Percentiles rank a stretch among this genome's conserved stretches.
These are phyloP conservation scores for Glycine soja DNA, from an alignment of 306 rosid genomes.

Conservation along the genomic window DNA sequence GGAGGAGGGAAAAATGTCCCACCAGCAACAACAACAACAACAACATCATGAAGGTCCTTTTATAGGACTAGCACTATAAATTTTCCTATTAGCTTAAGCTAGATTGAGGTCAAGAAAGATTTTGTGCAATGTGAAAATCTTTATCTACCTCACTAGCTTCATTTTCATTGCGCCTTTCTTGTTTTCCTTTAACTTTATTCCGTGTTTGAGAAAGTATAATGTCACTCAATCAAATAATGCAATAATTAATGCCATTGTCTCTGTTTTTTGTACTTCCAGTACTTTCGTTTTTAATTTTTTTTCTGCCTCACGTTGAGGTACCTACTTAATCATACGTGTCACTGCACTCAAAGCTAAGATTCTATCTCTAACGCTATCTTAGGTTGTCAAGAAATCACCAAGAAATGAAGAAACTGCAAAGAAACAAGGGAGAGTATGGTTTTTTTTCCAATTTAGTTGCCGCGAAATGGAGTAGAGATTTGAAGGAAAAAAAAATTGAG, in stretches of 20 bases:
- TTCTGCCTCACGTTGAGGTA: no score
- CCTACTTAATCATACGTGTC: neutral
- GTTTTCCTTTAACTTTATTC: slow-evolving; percentile 19
- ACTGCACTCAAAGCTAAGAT: slow-evolving; percentile 26
- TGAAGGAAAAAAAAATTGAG: no score
- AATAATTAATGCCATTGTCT: slow-evolving; percentile 39
- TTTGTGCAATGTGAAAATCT: slow-evolving; percentile 56
- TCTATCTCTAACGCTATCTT: neutral
- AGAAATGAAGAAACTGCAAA: no score
- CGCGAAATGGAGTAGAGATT: no score
- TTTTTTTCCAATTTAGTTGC: no score
- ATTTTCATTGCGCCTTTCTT: slow-evolving; percentile 34
- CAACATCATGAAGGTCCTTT: slow-evolving; percentile 17
- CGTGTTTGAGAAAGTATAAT: slow-evolving; percentile 18
- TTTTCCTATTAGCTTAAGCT: slow-evolving; percentile 37
- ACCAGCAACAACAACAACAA: no score
- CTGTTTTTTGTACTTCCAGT: slow-evolving; percentile 10
- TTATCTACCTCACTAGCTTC: slow-evolving; percentile 33
- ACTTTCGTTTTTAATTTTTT: no score
- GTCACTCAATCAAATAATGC: slow-evolving; percentile 49
- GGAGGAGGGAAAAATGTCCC: slow-evolving; percentile 36
- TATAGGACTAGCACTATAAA: slow-evolving; percentile 16
- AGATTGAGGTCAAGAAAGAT: slow-evolving; percentile 50
- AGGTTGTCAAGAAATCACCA: no score
- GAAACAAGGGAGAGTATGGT: no score